A percentile compares a stretch with the other conserved stretches of the same genome.
These are phyloP conservation scores for Xylariales sp. DNA, from an alignment of 2,329 filamentous ascomycete genomes.

Conservation along the genomic window DNA sequence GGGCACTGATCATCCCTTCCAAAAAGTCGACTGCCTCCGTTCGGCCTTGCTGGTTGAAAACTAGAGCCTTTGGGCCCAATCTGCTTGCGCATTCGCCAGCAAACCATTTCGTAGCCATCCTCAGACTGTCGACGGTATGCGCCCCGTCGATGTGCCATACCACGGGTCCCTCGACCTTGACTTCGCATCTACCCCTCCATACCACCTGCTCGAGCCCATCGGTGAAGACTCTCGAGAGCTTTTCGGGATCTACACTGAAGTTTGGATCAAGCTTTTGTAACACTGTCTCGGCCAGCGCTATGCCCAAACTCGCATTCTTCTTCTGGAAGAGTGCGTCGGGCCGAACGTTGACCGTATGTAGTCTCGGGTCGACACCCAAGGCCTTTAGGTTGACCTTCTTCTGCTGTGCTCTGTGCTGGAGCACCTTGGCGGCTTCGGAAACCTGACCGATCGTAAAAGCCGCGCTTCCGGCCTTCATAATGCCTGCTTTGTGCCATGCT, in stretches of 20 bases:
- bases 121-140: constrained; percentile 86
- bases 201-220: constrained; percentile 70
- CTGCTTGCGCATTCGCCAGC: constrained; percentile 35
- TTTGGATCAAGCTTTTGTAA: constrained; percentile 39
- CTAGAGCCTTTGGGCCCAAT: constrained; percentile 48
- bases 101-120: constrained; percentile 80
- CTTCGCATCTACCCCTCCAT: constrained; percentile 75
- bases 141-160: constrained; percentile 90
- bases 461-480: constrained; percentile 56
- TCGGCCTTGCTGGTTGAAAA: constrained; percentile 51
- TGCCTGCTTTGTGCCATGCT: constrained; percentile 70
- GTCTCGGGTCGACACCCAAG: constrained; percentile 40
- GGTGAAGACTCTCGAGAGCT: constrained; percentile 60
- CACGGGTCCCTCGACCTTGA: constrained; percentile 50
- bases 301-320: constrained; percentile 45
- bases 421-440: constrained; percentile 37
- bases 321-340: constrained; percentile 55
- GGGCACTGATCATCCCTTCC: constrained; percentile 36
- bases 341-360: constrained; percentile 41
- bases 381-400: constrained; percentile 44
- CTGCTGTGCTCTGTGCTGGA: constrained; percentile 47
- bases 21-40: constrained; percentile 43
- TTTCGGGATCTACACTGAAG: constrained; percentile 17
- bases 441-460: constrained; percentile 56
- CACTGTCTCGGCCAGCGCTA: constrained; percentile 47